Conservation (phyloP, 192 early-diverging fungal species). For the Cetraspora pellucida region DNA sequence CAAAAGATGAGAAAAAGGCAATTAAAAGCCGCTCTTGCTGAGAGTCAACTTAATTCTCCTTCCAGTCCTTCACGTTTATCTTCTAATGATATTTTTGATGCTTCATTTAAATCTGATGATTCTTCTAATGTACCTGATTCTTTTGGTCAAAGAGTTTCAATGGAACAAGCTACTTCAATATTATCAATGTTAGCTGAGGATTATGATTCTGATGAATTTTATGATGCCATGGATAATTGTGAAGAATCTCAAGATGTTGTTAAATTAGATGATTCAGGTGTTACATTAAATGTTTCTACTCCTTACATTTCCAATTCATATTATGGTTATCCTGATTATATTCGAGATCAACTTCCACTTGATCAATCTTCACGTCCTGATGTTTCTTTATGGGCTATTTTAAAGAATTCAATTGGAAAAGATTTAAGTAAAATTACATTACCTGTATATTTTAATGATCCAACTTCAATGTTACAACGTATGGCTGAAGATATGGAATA, state of each 20-base stretch:
- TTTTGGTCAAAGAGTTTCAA: not conserved
- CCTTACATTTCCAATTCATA: conserved; percentile 45
- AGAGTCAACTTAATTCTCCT: not conserved
- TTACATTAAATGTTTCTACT: not conserved
- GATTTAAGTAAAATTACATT: conserved; percentile 82
- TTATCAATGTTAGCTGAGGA: conserved; percentile 13
- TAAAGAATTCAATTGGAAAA: conserved; percentile 87
- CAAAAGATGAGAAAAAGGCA: conserved; percentile 33
- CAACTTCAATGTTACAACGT: conserved; percentile 81
- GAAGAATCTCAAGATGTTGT: conserved; percentile 39
- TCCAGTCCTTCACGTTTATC: not conserved
- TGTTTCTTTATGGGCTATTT: conserved; percentile 81
- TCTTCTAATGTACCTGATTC: no score
- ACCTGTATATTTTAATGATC: conserved; percentile 91
- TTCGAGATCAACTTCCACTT: conserved; percentile 55
- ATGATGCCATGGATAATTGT: conserved; percentile 57
- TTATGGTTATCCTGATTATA: conserved; percentile 44
- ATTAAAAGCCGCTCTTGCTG: not conserved
- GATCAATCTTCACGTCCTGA: conserved; percentile 59
- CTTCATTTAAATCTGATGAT: no score
- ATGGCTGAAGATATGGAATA: conserved; percentile 89
- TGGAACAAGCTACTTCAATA: not conserved
- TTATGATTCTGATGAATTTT: conserved; percentile 63
- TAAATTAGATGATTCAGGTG: not conserved
- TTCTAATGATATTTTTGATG: no score